Evolutionary conservation across 139 green algal species (phyloP), one percentile per base, ranked within the genome.

Genomic region (Chlorella sp.): DNA sequence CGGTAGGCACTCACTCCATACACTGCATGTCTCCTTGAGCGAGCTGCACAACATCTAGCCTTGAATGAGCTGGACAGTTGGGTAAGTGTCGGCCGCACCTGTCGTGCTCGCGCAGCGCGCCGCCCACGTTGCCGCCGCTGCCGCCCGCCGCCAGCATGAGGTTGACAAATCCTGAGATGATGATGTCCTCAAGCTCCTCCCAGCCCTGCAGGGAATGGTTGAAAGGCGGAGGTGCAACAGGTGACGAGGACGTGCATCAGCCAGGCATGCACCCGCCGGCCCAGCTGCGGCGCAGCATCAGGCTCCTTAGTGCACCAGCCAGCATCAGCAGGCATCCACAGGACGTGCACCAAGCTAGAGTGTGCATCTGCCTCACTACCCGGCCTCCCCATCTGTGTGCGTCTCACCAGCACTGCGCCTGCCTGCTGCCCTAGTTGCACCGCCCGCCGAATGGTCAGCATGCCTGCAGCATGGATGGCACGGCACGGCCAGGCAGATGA

Each of bases 181-280:
- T 41, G 23, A 81, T 69, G 20, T 23, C 55, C 34, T 81, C 47
- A 32, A 81, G 74, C 74, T 81, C 74, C 74, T 81, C 47, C 74
- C 74, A 81, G 7, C 74, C 74, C 55, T 69, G 30, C 0, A 71
- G 21, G 51, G 51, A 60, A 60, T 3, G 13, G 12, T 20, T 44
- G 36, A 38, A 7, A 30, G 36, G 36, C n/a, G 36, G 36, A 38
- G 69, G 36, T 6, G 36, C 36, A 56, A 4, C 28, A 1, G 16
- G 69, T 2, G 25, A 11, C 56, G 20, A 47, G 16, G 69, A 16
- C 32, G 67, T 38, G 28, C n/a, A 21, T 9, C n/a, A n/a, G 9
- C n/a, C n/a, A n/a, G n/a, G n/a, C n/a, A n/a, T n/a, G n/a, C n/a
- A n/a, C n/a, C n/a, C n/a, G n/a, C n/a, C n/a, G n/a, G n/a, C n/a